Evolutionary conservation across 495 filamentous ascomycete species (phyloP).

Genomic region (Lasiosphaeriaceae sp.): DNA sequence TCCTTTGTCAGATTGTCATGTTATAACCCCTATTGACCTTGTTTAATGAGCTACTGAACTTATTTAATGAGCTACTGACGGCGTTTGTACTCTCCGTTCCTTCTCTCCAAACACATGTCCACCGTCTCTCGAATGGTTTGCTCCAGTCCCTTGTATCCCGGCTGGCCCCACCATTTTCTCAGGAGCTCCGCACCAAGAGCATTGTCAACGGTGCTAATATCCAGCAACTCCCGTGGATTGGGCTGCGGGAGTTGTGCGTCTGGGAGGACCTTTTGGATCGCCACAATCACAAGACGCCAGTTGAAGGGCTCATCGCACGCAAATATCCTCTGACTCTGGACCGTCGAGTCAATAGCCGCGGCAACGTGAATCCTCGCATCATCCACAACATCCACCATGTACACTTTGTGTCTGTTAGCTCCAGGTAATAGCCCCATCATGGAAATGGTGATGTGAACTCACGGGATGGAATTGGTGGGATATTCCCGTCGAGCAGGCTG

Average conservation of each 20-base stretch:
- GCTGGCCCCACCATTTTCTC: neutral
- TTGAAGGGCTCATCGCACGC: neutral
- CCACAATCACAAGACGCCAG: neutral
- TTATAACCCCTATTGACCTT: no score
- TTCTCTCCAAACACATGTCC: neutral
- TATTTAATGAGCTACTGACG: neutral
- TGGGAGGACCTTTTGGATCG: neutral
- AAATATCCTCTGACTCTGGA: neutral
- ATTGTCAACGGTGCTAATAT: slow-evolving; percentile 3
- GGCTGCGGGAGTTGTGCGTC: neutral
- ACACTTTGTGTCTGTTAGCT: neutral
- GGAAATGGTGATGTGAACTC: neutral
- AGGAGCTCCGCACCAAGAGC: neutral
- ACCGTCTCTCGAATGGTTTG: neutral
- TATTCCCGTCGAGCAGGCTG: neutral
- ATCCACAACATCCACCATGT: neutral
- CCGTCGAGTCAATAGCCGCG: neutral
- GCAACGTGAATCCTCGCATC: neutral
- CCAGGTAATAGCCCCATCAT: neutral
- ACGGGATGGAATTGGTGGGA: neutral
- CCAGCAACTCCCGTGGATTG: neutral
- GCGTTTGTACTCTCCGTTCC: neutral
- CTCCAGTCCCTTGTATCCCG: neutral
- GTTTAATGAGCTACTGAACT: no score
- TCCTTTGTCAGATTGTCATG: no score